Conservation (phyloP, 805 yeast genomes). For the Wickerhamiella spandovensis region DNA sequence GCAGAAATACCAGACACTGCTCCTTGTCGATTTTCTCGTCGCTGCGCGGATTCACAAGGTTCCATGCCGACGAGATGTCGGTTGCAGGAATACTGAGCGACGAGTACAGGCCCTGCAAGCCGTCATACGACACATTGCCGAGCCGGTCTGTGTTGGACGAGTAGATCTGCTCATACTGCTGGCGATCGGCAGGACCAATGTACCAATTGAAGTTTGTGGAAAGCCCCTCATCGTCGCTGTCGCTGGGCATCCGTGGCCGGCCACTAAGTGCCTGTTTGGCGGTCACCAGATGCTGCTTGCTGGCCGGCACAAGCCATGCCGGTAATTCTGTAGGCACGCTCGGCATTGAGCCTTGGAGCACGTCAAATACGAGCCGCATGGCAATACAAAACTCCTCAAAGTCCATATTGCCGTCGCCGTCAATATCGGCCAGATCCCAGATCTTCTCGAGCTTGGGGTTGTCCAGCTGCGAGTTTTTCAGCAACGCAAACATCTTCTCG, state of each 20-base stretch:
- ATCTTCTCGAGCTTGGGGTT: conserved; percentile 67
- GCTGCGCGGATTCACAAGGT: conserved; percentile 80
- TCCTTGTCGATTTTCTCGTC: conserved; percentile 84
- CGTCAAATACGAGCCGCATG: conserved; percentile 86
- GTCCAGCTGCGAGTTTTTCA: conserved; percentile 75
- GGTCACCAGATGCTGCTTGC: conserved; percentile 71
- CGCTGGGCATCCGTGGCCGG: conserved; percentile 13
- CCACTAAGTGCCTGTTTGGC: conserved; percentile 53
- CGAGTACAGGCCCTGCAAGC: conserved; percentile 54
- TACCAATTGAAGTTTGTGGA: conserved; percentile 87
- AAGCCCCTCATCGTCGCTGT: conserved; percentile 50
- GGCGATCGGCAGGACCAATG: conserved; percentile 75
- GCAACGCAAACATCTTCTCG: conserved; percentile 70
- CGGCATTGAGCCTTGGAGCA: conserved; percentile 58
- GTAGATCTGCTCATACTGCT: conserved; percentile 67
- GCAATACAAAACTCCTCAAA: conserved; percentile 97
- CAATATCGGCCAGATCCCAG: conserved; percentile 84
- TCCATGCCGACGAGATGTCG: conserved; percentile 88
- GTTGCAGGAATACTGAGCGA: conserved; percentile 70
- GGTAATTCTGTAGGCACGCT: conserved; percentile 66
- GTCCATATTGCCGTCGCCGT: conserved; percentile 80
- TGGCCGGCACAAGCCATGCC: conserved; percentile 83
- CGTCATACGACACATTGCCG: conserved; percentile 68
- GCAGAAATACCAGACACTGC: conserved; percentile 78
- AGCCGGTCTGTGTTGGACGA: conserved; percentile 58